These are phyloP conservation scores for Corymbia citriodora DNA, from an alignment of 441 rosid species.

Conservation along the genomic window DNA sequence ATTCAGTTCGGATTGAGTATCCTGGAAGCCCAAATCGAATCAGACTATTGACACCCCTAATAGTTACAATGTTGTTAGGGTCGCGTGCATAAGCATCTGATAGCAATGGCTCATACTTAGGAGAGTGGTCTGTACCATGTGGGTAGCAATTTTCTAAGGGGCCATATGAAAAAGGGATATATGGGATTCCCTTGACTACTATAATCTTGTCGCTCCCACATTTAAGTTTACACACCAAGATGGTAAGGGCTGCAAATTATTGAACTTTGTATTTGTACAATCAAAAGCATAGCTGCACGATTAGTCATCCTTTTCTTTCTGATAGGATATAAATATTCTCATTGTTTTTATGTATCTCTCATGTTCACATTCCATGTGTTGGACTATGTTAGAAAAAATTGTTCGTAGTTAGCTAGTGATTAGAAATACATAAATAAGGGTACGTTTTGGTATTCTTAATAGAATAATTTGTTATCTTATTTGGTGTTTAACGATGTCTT, in stretches of 20 bases:
- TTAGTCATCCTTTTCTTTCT: not conserved
- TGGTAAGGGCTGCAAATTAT: not conserved
- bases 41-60: conserved; percentile 5
- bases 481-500: too few species aligned
- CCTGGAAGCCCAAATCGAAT: too few species aligned
- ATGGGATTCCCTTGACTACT: conserved; percentile 38
- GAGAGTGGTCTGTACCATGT: conserved; percentile 24
- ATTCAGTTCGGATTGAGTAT: accelerated
- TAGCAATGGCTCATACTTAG: conserved; percentile 12
- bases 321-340: not conserved
- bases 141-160: conserved; percentile 31
- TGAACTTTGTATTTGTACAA: not conserved
- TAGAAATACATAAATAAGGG: too few species aligned
- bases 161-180: conserved; percentile 38
- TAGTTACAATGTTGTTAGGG: conserved; percentile 13
- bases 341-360: too few species aligned
- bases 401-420: too few species aligned
- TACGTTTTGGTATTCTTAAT: too few species aligned
- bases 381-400: too few species aligned
- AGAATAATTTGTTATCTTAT: too few species aligned
- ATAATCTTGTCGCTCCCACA: conserved; percentile 12
- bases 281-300: not conserved
- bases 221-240: not conserved
- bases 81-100: not conserved
- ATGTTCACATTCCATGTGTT: too few species aligned